Evolutionary conservation across 2,329 filamentous ascomycete genomes (phyloP).

Genomic region (Alternaria sp.): DNA sequence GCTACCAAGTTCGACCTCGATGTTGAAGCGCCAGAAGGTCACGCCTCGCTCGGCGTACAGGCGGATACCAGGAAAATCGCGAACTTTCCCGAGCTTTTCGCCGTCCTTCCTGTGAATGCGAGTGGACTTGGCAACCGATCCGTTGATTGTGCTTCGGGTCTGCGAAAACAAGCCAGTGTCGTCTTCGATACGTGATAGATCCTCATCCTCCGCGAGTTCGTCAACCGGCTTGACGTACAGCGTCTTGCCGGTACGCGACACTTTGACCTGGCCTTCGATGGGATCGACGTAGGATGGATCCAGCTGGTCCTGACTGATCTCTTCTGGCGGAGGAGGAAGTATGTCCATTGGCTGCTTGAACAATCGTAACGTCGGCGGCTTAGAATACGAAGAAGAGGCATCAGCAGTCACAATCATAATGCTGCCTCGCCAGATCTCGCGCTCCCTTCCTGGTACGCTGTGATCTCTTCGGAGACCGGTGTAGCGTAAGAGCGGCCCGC

Average conservation of each 20-base stretch:
- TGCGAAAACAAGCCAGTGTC: conserved; percentile 84
- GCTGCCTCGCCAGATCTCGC: conserved; percentile 89
- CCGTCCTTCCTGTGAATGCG: conserved; percentile 70
- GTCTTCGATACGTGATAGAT: conserved; percentile 80
- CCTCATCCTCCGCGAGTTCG: conserved; percentile 77
- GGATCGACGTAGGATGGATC: conserved; percentile 88
- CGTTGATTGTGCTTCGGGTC: conserved; percentile 60
- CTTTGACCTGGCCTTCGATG: conserved; percentile 83
- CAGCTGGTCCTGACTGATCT: conserved; percentile 69
- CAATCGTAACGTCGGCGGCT: conserved; percentile 77
- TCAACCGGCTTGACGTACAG: conserved; percentile 91
- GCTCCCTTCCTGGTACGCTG: conserved; percentile 58
- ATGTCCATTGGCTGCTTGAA: conserved; percentile 89
- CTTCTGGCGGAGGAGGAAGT: conserved; percentile 76
- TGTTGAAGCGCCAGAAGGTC: conserved; percentile 97
- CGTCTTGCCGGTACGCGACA: conserved; percentile 83
- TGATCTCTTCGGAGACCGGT: conserved; percentile 77
- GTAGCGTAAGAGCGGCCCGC: conserved; percentile 88
- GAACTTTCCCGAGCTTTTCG: conserved; percentile 81
- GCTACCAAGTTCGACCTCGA: conserved; percentile 84
- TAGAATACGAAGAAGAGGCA: conserved; percentile 80
- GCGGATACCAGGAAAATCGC: conserved; percentile 81
- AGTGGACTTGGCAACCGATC: conserved; percentile 49
- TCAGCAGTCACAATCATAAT: conserved; percentile 96
- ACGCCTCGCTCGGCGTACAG: conserved; percentile 85